These are phyloP conservation scores for Metschnikowia kunwiensis DNA, from an alignment of 805 yeast species.

Conservation along the genomic window DNA sequence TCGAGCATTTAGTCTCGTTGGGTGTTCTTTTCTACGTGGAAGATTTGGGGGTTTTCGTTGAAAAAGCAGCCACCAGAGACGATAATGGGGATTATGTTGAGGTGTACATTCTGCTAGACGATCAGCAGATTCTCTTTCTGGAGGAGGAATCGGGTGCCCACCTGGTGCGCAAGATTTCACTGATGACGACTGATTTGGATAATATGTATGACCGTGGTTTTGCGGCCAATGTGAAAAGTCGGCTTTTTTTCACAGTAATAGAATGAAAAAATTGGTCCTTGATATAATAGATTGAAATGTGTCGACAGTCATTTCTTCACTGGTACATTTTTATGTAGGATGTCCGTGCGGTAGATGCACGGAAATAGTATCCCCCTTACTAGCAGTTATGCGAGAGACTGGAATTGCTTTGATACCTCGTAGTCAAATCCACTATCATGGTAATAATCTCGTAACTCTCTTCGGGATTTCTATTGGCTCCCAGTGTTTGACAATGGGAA, in stretches of 20 bases:
- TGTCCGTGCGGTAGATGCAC: too few relatives aligned
- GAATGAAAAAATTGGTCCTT: too few relatives aligned
- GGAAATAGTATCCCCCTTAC: too few relatives aligned
- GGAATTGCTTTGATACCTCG: too few relatives aligned
- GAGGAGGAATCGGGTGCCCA: conserved; percentile 11
- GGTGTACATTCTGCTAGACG: conserved; percentile 30
- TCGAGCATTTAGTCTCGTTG: conserved; percentile 34
- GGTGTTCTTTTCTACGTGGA: conserved; percentile 15
- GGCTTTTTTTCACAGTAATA: too few relatives aligned
- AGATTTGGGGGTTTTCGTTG: conserved; percentile 20
- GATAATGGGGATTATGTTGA: conserved; percentile 12
- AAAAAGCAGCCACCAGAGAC: conserved; percentile 18
- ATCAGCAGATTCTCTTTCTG: conserved; percentile 23
- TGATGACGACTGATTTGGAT: conserved; percentile 30
- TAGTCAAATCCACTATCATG: too few relatives aligned
- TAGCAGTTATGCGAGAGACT: too few relatives aligned
- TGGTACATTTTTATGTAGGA: too few relatives aligned
- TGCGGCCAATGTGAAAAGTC: conserved; percentile 31
- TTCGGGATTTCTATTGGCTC: conserved; percentile 2
- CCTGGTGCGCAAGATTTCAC: conserved; percentile 19
- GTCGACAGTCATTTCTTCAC: too few relatives aligned
- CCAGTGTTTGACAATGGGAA: conserved; percentile 2
- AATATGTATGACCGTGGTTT: conserved; percentile 54
- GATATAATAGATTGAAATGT: too few relatives aligned
- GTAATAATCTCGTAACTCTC: conserved; percentile 1